These are phyloP conservation scores for Grosmannia serpens DNA, from an alignment of 2,329 filamentous ascomycete genomes.

Conservation along the genomic window DNA sequence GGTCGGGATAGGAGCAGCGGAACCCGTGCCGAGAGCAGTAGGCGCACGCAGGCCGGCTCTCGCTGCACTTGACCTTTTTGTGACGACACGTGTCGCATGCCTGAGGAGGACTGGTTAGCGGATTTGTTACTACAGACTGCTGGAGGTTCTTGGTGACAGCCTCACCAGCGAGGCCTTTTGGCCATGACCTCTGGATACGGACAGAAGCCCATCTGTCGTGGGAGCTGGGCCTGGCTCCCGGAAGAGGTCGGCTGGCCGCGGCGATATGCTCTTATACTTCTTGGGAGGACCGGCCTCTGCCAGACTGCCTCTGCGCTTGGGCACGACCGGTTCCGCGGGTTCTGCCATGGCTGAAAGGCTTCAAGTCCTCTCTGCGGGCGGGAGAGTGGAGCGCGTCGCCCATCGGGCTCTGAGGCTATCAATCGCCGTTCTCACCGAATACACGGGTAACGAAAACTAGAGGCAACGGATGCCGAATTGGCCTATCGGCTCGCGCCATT, in stretches of 20 bases:
- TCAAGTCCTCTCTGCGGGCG: background rate
- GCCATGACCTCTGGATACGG: background rate
- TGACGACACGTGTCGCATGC: conserved; percentile 1
- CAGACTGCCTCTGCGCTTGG: background rate
- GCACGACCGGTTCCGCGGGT: background rate
- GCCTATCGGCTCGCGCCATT: conserved; percentile 1
- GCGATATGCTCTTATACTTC: background rate
- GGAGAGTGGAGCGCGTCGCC: background rate
- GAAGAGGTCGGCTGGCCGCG: background rate
- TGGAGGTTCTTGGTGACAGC: background rate
- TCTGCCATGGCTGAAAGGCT: background rate
- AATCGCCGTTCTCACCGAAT: too few relatives aligned
- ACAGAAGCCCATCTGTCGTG: background rate
- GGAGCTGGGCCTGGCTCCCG: too few relatives aligned
- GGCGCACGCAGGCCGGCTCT: background rate
- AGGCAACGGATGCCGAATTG: background rate
- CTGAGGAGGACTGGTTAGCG: background rate
- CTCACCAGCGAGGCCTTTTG: background rate
- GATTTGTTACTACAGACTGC: background rate
- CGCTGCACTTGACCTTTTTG: conserved; percentile 2
- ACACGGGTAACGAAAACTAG: too few relatives aligned
- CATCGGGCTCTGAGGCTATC: background rate
- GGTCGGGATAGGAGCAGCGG: background rate
- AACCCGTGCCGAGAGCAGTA: conserved; percentile 1
- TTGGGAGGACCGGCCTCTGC: background rate